These are phyloP conservation scores for Fistulinella cinereoalba DNA, from an alignment of 1,284 basidiomycete species.

Conservation along the genomic window DNA sequence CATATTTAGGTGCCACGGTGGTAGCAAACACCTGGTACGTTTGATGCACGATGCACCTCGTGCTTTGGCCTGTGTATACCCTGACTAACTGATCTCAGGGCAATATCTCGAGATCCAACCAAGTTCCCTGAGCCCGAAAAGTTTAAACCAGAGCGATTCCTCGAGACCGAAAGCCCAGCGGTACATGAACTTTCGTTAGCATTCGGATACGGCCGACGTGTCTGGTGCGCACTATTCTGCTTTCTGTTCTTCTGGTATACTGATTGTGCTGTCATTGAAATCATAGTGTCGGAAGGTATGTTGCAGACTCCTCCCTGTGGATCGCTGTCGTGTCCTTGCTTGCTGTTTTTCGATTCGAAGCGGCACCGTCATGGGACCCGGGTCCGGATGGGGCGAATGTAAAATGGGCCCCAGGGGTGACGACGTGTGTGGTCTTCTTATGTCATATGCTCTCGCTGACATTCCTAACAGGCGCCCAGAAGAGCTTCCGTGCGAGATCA, in stretches of 20 bases:
- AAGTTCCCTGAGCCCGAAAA: slow-evolving; percentile 41
- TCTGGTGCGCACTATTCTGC: too few species aligned
- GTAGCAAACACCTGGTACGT: slow-evolving; percentile 23
- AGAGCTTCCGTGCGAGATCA: slow-evolving; percentile 12
- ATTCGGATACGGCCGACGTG: too few species aligned
- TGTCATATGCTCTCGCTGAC: background rate
- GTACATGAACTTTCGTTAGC: slow-evolving; percentile 37
- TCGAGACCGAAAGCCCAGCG: slow-evolving; percentile 26
- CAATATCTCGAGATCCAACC: slow-evolving; percentile 40
- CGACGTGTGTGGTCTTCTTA: slow-evolving; percentile 21
- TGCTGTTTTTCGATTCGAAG: slow-evolving; percentile 17
- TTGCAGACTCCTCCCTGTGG: slow-evolving; percentile 37
- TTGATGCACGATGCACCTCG: too few species aligned
- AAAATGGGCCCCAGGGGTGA: slow-evolving; percentile 20
- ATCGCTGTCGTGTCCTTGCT: slow-evolving; percentile 25
- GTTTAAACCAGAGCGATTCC: slow-evolving; percentile 46
- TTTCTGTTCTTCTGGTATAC: too few species aligned
- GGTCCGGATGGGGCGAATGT: slow-evolving; percentile 25
- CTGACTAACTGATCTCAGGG: slow-evolving; percentile 31
- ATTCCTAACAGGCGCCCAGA: slow-evolving; percentile 14
- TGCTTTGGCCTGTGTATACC: background rate
- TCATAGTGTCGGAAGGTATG: slow-evolving; percentile 33
- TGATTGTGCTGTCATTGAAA: background rate
- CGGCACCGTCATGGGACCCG: slow-evolving; percentile 13
- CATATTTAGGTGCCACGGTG: slow-evolving; percentile 20